Percentiles rank a stretch among this genome's conserved stretches.
These are phyloP conservation scores for Aspergillus diversus DNA, from an alignment of 495 filamentous ascomycete species.

Conservation along the genomic window DNA sequence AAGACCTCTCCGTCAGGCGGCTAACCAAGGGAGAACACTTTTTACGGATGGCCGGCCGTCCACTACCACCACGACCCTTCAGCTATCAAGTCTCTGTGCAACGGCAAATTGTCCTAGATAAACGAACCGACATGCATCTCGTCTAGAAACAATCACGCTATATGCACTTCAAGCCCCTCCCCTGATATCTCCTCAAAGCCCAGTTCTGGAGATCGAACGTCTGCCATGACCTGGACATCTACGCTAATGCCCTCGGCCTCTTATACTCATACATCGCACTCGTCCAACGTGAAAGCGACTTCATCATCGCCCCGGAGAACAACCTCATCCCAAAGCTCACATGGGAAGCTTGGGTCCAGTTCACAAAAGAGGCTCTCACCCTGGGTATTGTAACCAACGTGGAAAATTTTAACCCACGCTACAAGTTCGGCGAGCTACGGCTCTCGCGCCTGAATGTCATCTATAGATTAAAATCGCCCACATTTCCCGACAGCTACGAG, in stretches of 20 bases:
- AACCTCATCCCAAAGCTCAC: conserved; percentile 40
- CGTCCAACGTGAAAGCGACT: conserved; percentile 49
- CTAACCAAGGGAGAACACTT: conserved; percentile 40
- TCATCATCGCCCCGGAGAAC: conserved; percentile 37
- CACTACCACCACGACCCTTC: conserved; percentile 49
- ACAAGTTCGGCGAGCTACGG: conserved; percentile 50
- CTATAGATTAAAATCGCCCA: too few relatives aligned
- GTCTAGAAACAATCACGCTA: conserved; percentile 39
- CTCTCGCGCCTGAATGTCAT: conserved; percentile 29
- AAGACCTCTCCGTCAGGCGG: conserved; percentile 10
- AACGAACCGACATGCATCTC: conserved; percentile 45
- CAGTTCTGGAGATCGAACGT: conserved; percentile 34
- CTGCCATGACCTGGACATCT: conserved; percentile 16
- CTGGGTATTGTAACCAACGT: not conserved
- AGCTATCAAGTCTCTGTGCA: conserved; percentile 48
- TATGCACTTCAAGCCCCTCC: conserved; percentile 52
- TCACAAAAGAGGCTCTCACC: conserved; percentile 20
- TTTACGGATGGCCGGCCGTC: conserved; percentile 55
- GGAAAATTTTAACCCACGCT: conserved; percentile 41
- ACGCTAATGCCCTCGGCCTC: conserved; percentile 41
- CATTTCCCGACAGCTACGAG: conserved; percentile 18
- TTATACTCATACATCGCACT: conserved; percentile 49
- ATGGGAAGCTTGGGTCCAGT: conserved; percentile 27
- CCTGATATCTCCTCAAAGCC: too few relatives aligned
- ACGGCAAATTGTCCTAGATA: conserved; percentile 46